Evolutionary conservation across 352 stramenopile genomes (phyloP).

Genomic region (Globisporangium radiosum): DNA sequence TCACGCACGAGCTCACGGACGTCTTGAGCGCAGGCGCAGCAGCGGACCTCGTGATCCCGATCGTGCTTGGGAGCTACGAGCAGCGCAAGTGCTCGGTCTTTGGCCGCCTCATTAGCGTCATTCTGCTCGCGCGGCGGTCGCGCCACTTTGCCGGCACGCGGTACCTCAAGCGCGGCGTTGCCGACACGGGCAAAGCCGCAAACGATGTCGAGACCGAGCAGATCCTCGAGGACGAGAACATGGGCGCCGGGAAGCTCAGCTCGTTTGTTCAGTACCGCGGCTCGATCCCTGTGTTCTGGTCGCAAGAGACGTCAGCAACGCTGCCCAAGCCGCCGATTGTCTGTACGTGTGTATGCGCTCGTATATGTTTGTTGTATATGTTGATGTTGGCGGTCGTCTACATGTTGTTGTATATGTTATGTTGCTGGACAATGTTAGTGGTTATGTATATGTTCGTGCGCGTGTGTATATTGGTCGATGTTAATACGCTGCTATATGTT

Average conservation of each 20-base stretch:
- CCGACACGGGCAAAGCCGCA: conserved; percentile 97
- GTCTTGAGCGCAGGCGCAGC: conserved; percentile 81
- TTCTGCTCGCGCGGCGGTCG: conserved; percentile 94
- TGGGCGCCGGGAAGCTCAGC: conserved; percentile 90
- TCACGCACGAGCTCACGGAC: conserved; percentile 89
- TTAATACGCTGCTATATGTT: too few relatives aligned
- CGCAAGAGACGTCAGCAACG: conserved; percentile 96
- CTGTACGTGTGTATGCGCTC: conserved; percentile 18
- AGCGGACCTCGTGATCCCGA: conserved; percentile 85
- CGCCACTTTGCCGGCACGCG: conserved; percentile 98
- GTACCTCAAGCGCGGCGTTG: conserved; percentile 97
- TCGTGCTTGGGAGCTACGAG: conserved; percentile 94
- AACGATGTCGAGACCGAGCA: conserved; percentile 99
- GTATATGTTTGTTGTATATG: too few relatives aligned
- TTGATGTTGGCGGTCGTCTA: too few relatives aligned
- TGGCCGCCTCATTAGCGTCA: conserved; percentile 92
- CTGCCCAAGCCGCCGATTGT: conserved; percentile 98
- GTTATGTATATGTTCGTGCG: too few relatives aligned
- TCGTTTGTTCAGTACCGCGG: conserved; percentile 97
- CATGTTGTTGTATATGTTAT: background rate
- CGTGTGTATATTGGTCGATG: too few relatives aligned
- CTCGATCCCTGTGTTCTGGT: conserved; percentile 99
- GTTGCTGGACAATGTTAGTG: background rate
- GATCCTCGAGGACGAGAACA: conserved; percentile 89
- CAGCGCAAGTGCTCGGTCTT: conserved; percentile 96